These are phyloP conservation scores for Falciphora oryzae DNA, from an alignment of 2,329 filamentous ascomycete genomes.

Conservation along the genomic window DNA sequence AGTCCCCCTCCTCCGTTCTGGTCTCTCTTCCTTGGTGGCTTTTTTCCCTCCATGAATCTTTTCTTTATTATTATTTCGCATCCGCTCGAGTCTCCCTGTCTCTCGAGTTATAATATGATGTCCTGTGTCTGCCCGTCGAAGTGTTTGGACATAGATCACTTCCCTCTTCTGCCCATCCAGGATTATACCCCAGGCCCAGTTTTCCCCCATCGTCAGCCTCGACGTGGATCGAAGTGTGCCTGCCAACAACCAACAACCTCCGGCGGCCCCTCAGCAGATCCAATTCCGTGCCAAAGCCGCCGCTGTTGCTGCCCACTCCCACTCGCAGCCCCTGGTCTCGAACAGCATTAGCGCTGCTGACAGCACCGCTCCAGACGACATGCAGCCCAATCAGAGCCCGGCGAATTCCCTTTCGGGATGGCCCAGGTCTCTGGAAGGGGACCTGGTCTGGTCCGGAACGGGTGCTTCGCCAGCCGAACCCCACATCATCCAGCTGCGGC, in stretches of 20 bases:
- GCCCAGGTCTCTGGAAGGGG: background rate
- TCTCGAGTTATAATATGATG: background rate
- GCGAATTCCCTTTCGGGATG: background rate
- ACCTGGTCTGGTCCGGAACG: slow-evolving; percentile 7
- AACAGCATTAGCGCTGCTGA: background rate
- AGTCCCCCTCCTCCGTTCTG: background rate
- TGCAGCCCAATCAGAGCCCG: background rate
- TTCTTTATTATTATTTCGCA: background rate
- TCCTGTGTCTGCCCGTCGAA: background rate
- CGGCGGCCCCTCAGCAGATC: too few relatives aligned
- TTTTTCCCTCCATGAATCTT: background rate
- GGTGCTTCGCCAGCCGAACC: background rate
- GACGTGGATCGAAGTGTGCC: background rate
- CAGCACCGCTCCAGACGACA: background rate
- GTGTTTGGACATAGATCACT: background rate
- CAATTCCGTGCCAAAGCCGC: background rate
- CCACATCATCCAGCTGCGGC: slow-evolving; percentile 16
- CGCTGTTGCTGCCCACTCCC: background rate
- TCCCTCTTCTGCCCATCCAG: background rate
- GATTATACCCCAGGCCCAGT: background rate
- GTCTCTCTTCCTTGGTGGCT: background rate
- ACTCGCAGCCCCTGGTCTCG: background rate
- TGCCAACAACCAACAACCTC: background rate
- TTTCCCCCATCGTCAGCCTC: background rate
- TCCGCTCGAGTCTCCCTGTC: background rate